phyloP scores from a whole-genome alignment of 208 protist genomes.

The Crithidia sp. region DNA sequence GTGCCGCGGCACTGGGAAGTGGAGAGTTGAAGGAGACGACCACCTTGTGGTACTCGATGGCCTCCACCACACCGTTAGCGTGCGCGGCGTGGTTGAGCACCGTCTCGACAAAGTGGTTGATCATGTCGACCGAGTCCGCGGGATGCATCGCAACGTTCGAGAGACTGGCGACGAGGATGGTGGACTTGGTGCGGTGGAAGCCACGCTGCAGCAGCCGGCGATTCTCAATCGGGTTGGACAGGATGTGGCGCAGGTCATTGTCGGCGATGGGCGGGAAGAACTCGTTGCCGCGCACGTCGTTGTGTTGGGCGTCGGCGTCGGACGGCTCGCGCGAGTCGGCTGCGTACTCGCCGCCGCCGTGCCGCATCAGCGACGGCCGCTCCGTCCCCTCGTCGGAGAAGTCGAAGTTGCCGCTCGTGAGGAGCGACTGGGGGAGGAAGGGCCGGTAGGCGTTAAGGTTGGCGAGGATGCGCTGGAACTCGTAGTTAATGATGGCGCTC shows the following conservation, averaged over 20 bases:
- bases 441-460: constrained; percentile 62
- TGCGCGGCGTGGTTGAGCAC: constrained; percentile 37
- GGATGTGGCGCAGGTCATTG: constrained; percentile 14
- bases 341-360: background rate
- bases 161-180: constrained; percentile 46
- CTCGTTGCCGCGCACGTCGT: background rate
- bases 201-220: constrained; percentile 29
- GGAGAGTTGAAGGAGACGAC: constrained; percentile 65
- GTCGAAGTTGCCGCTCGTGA: constrained; percentile 33
- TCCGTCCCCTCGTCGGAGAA: constrained; percentile 18
- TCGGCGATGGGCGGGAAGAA: constrained; percentile 15
- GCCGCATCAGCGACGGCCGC: background rate
- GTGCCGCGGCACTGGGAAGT: constrained; percentile 58
- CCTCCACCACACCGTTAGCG: constrained; percentile 56
- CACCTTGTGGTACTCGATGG: constrained; percentile 48
- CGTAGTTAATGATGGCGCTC: constrained; percentile 36
- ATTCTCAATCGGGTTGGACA: constrained; percentile 29
- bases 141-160: constrained; percentile 25
- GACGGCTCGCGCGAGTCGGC: background rate
- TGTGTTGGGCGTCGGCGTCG: background rate
- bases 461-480: constrained; percentile 55
- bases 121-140: constrained; percentile 25
- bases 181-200: constrained; percentile 54
- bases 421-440: constrained; percentile 63
- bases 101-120: constrained; percentile 53